phyloP scores from a whole-genome alignment of 2,329 filamentous ascomycete species.

The Botrytis fragariae region DNA sequence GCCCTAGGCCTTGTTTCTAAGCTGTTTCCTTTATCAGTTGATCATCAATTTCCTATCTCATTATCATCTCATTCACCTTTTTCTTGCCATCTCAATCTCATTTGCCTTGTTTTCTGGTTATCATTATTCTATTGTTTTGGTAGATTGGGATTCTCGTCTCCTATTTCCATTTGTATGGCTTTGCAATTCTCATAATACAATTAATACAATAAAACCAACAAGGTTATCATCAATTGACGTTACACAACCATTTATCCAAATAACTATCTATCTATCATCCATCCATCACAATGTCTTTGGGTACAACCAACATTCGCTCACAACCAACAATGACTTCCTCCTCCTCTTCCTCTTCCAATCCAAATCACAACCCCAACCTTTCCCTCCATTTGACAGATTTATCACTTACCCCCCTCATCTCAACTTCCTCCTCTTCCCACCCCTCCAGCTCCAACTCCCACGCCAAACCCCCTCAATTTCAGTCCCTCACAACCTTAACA shows the following conservation, averaged over 20 bases:
- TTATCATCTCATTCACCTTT: neutral
- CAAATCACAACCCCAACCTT: slow-evolving; percentile 23
- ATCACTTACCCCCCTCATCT: slow-evolving; percentile 56
- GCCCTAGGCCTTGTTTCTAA: neutral
- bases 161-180: neutral
- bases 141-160: neutral
- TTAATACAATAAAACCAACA: neutral
- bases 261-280: no score
- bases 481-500: slow-evolving; percentile 53
- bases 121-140: neutral
- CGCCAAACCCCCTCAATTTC: slow-evolving; percentile 35
- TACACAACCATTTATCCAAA: neutral
- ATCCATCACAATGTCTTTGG: neutral
- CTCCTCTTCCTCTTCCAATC: neutral
- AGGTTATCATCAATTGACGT: neutral
- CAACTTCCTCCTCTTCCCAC: slow-evolving; percentile 37
- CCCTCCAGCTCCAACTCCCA: slow-evolving; percentile 12
- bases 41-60: slow-evolving; percentile 6
- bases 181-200: neutral
- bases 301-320: neutral
- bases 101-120: neutral
- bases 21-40: slow-evolving; percentile 13
- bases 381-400: slow-evolving; percentile 50
- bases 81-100: neutral
- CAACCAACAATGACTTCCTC: slow-evolving; percentile 5